Evolutionary conservation across 176 grass and related monocot genomes (phyloP).

Genomic region (Dactylis glomerata): DNA sequence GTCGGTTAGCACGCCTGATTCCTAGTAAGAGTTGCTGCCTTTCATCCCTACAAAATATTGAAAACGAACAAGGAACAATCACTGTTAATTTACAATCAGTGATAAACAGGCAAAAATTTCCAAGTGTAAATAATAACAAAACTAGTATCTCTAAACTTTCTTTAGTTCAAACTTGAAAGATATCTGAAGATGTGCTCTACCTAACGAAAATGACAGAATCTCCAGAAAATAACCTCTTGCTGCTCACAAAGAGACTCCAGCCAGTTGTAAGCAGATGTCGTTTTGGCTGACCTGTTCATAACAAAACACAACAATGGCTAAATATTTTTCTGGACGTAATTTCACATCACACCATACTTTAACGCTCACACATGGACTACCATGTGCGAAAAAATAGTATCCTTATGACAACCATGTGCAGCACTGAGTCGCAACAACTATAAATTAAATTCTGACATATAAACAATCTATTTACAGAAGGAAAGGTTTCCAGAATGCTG

Average conservation of each 20-base stretch:
- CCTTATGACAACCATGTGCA: background rate
- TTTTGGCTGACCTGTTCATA: conserved; percentile 61
- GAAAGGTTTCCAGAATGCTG: too few relatives aligned
- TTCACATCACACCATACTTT: background rate
- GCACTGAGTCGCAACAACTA: too few relatives aligned
- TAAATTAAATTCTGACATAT: too few relatives aligned
- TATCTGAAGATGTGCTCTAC: conserved; percentile 11
- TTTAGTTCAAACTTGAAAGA: background rate
- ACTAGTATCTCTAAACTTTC: background rate
- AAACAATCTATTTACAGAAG: too few relatives aligned
- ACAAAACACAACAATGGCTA: background rate
- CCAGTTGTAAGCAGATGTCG: conserved; percentile 72
- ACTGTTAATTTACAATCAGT: background rate
- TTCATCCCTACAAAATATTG: conserved; percentile 54
- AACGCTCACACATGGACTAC: background rate
- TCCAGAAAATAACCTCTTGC: conserved; percentile 61
- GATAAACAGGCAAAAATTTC: background rate
- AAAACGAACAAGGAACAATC: background rate
- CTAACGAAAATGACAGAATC: conserved; percentile 78
- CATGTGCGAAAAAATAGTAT: background rate
- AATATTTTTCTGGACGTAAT: conserved; percentile 12
- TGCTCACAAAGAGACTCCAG: conserved; percentile 77
- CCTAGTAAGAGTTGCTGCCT: conserved; percentile 76
- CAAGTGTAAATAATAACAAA: background rate
- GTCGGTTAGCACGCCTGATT: conserved; percentile 71